Base-by-base conservation (phyloP, 1,284 basidiomycete genomes). In the Trichosporon sp. region DNA sequence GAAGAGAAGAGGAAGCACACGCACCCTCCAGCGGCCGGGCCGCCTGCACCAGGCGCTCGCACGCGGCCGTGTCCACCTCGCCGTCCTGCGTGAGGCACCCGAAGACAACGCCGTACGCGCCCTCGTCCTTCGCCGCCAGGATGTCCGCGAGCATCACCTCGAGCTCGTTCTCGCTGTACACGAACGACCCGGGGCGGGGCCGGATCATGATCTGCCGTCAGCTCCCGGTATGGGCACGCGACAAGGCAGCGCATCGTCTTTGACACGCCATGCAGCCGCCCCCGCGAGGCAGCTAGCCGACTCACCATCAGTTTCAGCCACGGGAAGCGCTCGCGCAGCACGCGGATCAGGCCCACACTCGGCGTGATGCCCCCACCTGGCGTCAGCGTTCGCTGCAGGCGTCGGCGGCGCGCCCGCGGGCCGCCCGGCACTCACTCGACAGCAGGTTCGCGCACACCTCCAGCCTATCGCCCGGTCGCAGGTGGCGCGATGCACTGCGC, bases 351-450 rank as follows among this genome's bases (percentile, higher is more conserved):
- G 1, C 92, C 92, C 11, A 90, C 70, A 72, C 87, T 90, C 11
- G 92, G 92, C 0, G 91, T 93, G 6, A 88, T 90, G 11, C 92
- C 92, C 25, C 92, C 92, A 25, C 90, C 91, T 42, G 64, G 0
- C 8, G 53, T 68, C 44, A 71, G 67, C 18, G n/a, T 15, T 31
- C 9, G 3, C 15, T 13, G 3, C 25, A 2, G 27, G 9, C 47
- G 4, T 21, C 34, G 15, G 6, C 3, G 13, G n/a, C 9, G 34
- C 32, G 18, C 44, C 25, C 11, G 12, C 8, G 3, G 42, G 11
- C 64, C 23, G n/a, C 3, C 1, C 31, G 32, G n/a, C 87, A 75
- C 34, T 86, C 87, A 64, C 76, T 75, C 11, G 68, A 31, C 2
- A 75, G 65, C 3, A 93, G 84, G 75, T 89, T 91, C 7, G 85